Conservation (phyloP, 345 rosid genomes). For the Linum trigynum region DNA sequence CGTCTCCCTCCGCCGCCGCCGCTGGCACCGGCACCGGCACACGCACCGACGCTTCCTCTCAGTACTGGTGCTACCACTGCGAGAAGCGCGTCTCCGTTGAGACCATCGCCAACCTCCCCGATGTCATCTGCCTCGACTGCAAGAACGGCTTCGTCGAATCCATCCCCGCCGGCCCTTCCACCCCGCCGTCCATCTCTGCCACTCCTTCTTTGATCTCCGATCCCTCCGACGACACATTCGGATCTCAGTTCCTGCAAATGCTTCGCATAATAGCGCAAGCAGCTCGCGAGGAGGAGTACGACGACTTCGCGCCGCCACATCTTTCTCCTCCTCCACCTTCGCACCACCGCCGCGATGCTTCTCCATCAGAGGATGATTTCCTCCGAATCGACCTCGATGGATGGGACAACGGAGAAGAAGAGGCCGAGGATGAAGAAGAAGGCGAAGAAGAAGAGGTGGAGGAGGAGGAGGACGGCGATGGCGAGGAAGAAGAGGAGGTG, state of each 20-base stretch:
- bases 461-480: constrained; percentile 22
- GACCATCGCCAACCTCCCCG: constrained; percentile 32
- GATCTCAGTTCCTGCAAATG: constrained; percentile 56
- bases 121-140: constrained; percentile 56
- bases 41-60: constrained; percentile 13
- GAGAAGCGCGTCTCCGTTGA: constrained; percentile 54
- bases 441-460: constrained; percentile 4
- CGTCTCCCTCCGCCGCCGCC: constrained; percentile 16
- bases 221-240: constrained; percentile 39
- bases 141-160: constrained; percentile 64
- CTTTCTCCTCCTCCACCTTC: constrained; percentile 26
- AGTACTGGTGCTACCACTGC: constrained; percentile 74
- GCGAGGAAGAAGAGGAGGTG: constrained; percentile 10
- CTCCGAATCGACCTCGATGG: constrained; percentile 48
- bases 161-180: constrained; percentile 28
- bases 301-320: constrained; percentile 24
- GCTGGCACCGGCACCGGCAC: constrained; percentile 24
- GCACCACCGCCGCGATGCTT: constrained; percentile 5
- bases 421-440: constrained; percentile 15
- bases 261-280: constrained; percentile 49
- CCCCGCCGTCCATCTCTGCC: constrained; percentile 11
- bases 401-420: constrained; percentile 47
- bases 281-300: constrained; percentile 39
- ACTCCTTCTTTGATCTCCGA: constrained; percentile 36
- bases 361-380: constrained; percentile 41